Evolutionary conservation across 257 asterid genomes (phyloP), one percentile per base, ranked within the genome.

Genomic region (Solanum neorickii): DNA sequence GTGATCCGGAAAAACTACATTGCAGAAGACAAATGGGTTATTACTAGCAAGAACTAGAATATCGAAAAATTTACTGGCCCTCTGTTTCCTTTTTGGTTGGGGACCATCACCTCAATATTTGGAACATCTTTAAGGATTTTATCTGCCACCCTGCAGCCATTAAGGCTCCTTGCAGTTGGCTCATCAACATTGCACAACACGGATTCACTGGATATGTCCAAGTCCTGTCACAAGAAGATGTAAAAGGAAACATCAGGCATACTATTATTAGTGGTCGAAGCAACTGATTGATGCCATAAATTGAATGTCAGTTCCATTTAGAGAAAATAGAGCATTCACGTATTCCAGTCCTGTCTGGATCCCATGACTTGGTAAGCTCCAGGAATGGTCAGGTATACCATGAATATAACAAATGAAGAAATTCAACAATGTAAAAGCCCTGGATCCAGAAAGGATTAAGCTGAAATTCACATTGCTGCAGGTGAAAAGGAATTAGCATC

Each of bases 101-200:
- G 31, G 33, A 88, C 62, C 76, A 56, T 86, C 87, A 95, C 99
- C 98, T 95, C 93, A 87, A 94, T 88, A 78, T 95, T 91, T 68
- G 99, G 99, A 87, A 97, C 98, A 87, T 93, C 97, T 91, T 95
- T 95, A 72, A 97, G 94, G 87, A 95, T 95, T 92, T 95, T 96
- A 94, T 96, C 99, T 13, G 99, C 99, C 12, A 97, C 99, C 72
- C 99, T 93, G 86, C 98, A 96, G 42, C 99, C 99, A 90, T 96
- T 96, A 82, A 97, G 99, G 91, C 99, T 95, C 88, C 99, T 92
- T 9, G 90, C 98, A 41, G 98, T 97, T 83, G 95, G 94, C 85
- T 95, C 99, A 44, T 97, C 99, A 49, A 95, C 94, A 90, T 97
- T 92, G 86, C 92, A 88, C 93, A 97, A 89, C 87, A 95, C 89